Evolutionary conservation across 768 basidiomycete species (phyloP), one percentile per base, ranked within the genome.

Genomic region (Mycena amicta): DNA sequence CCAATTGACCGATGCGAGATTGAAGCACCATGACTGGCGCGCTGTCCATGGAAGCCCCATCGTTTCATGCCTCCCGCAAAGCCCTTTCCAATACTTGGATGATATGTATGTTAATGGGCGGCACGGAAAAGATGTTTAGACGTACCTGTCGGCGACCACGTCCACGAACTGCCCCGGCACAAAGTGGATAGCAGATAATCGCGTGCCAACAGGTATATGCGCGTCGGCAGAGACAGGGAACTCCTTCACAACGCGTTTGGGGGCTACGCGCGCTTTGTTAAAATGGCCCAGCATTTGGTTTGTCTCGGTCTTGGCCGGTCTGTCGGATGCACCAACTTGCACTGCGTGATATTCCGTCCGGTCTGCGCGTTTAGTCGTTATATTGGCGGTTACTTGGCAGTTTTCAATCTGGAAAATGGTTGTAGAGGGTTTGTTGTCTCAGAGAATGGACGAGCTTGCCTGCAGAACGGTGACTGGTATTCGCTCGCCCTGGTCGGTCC

Each of bases 21-120:
- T 60, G 97, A 98, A 47, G 93, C 92, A 88, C 97, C 97, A 71
- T 99, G 97, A 74, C 93, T 92, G 2, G 94, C 95, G 46, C 87
- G 84, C 28, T 95, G 75, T 74, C 97, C 97, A 67, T 88, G 84
- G 76, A 96, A 98, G 30, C 89, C 88, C 87, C 93, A 95, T 47
- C 93, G 82, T 72, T 98, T 99, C 97, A 99, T 99, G 27, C 83
- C 87, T 67, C 97, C 97, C 62, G 93, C 91, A 74, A 95, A 98
- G 6, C 97, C 97, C 75, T 98, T 98, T 23, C 97, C 97, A 57
- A 96, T 91, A 3, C 95, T 99, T 46, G 22, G 43, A 45, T 37
- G 22, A 45, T 45, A 60, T 29, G 22, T 23, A 40, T 18, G 25
- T 47, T 22, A 31, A 55, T 22, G 50, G 30, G 51, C 43, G 23